Conservation (phyloP, 352 stramenopile genomes). For the Globisporangium mamillatum region DNA sequence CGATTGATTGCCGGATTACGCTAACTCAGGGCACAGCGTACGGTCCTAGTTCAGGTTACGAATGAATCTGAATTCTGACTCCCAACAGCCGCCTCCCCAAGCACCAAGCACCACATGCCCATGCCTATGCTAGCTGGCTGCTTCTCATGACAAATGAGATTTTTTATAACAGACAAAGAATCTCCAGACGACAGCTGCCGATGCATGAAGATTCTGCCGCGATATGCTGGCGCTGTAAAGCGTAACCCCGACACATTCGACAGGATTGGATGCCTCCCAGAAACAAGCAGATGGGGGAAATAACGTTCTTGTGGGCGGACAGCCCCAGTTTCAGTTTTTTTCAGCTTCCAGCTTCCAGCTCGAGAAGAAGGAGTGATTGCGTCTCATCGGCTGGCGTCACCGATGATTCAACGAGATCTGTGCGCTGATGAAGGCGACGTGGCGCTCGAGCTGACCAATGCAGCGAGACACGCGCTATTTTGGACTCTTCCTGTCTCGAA, state of each 20-base stretch:
- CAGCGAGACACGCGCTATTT: constrained; percentile 2
- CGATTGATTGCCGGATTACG: not conserved
- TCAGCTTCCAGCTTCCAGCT: not conserved
- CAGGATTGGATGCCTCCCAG: not conserved
- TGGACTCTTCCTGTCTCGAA: not conserved
- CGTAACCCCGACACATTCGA: not conserved
- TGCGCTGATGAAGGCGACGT: constrained; percentile 4
- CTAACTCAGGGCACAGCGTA: not conserved
- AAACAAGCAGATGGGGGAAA: not conserved
- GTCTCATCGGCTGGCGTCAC: not conserved
- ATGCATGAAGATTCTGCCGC: not conserved
- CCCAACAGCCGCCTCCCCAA: not conserved
- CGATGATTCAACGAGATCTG: not conserved
- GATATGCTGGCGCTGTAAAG: not conserved
- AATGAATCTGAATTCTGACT: constrained; percentile 1
- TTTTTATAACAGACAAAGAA: not conserved
- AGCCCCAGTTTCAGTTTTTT: not conserved
- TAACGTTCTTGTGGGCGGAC: constrained; percentile 9
- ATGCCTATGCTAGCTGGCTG: too few relatives aligned
- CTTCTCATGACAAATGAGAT: not conserved
- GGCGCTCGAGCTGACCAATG: not conserved
- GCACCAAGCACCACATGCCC: not conserved
- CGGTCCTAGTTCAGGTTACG: not conserved
- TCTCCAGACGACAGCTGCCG: not conserved
- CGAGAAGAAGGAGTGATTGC: not conserved